These are phyloP conservation scores for Anastatica hierochuntica DNA, from an alignment of 345 rosid genomes.

Conservation along the genomic window DNA sequence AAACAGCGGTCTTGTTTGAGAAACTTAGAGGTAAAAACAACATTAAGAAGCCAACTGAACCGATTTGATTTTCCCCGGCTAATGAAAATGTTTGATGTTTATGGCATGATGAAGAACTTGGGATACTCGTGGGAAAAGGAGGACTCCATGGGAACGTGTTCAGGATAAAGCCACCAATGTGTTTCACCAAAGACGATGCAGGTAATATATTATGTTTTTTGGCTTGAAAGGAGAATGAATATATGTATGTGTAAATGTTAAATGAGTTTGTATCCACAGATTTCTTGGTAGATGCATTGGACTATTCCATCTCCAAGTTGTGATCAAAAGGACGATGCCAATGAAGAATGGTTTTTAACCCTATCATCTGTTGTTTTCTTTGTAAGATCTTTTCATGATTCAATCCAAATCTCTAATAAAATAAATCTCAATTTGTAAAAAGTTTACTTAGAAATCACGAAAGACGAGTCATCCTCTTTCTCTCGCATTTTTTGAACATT, in stretches of 20 bases:
- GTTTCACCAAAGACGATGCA: conserved; percentile 85
- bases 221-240: too few species aligned
- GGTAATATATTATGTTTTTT: conserved; percentile 26
- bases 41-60: neutral
- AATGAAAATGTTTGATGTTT: neutral
- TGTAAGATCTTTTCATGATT: too few species aligned
- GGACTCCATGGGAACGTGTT: conserved; percentile 85
- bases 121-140: conserved; percentile 80
- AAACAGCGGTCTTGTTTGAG: conserved; percentile 67
- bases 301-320: conserved; percentile 54
- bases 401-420: too few species aligned
- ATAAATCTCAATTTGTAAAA: too few species aligned
- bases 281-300: conserved; percentile 77
- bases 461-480: too few species aligned
- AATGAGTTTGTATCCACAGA: conserved; percentile 37
- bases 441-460: too few species aligned
- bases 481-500: too few species aligned
- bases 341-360: neutral
- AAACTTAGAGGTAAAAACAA: conserved; percentile 62
- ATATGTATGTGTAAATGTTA: neutral
- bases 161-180: conserved; percentile 92
- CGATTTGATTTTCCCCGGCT: neutral
- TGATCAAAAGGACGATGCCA: conserved; percentile 23
- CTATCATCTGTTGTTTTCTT: neutral
- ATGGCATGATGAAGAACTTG: conserved; percentile 47